Percentiles rank a stretch among this genome's conserved stretches.
These are phyloP conservation scores for Clarireedia monteithiana DNA, from an alignment of 2,329 filamentous ascomycete genomes.

Conservation along the genomic window DNA sequence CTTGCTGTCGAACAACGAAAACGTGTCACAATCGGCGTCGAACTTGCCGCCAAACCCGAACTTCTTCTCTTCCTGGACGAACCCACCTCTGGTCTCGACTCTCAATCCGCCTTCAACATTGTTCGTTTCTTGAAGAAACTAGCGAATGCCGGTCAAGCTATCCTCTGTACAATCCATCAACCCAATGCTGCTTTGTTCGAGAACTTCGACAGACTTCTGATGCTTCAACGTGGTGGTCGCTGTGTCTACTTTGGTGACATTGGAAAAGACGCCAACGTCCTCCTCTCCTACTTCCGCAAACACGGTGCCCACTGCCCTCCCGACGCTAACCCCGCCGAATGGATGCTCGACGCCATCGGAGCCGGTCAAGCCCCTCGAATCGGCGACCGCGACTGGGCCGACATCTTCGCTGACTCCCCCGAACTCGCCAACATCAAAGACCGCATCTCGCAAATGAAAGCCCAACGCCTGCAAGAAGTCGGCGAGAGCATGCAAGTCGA, in stretches of 20 bases:
- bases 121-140: slow-evolving; percentile 52
- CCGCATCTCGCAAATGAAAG: slow-evolving; percentile 48
- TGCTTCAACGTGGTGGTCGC: slow-evolving; percentile 55
- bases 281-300: slow-evolving; percentile 40
- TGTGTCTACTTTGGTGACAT: slow-evolving; percentile 63
- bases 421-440: slow-evolving; percentile 48
- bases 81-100: slow-evolving; percentile 51
- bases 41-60: slow-evolving; percentile 51
- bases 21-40: slow-evolving; percentile 55
- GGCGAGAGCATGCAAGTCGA: slow-evolving; percentile 29
- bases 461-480: slow-evolving; percentile 39
- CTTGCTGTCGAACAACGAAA: slow-evolving; percentile 62
- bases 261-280: slow-evolving; percentile 50
- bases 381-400: slow-evolving; percentile 55
- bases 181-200: slow-evolving; percentile 63
- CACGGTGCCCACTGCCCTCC: slow-evolving; percentile 44
- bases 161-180: slow-evolving; percentile 65
- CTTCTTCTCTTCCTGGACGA: slow-evolving; percentile 53
- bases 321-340: slow-evolving; percentile 50
- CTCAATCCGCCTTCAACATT: slow-evolving; percentile 51
- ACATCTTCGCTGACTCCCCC: slow-evolving; percentile 51
- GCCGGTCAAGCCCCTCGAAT: slow-evolving; percentile 54
- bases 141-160: slow-evolving; percentile 55
- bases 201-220: slow-evolving; percentile 58
- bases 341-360: slow-evolving; percentile 55